Evolutionary conservation across 2,329 filamentous ascomycete species (phyloP).

Genomic region (Coleophoma crateriformis): DNA sequence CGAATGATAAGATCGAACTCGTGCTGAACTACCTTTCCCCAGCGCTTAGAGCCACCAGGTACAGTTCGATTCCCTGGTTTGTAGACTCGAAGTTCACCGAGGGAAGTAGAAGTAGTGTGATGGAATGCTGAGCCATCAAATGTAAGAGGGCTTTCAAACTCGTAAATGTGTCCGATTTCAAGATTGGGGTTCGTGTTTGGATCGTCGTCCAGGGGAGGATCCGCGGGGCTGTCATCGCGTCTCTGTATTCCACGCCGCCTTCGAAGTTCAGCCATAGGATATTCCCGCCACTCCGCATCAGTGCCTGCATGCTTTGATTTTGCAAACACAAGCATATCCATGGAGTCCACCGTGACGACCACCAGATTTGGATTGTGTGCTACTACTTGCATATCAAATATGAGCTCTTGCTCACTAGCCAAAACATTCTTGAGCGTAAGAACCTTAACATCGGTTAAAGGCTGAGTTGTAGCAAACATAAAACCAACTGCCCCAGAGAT

Average conservation of each 20-base stretch:
- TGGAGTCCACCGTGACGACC: conserved; percentile 75
- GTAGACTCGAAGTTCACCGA: conserved; percentile 75
- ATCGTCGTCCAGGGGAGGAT: conserved; percentile 48
- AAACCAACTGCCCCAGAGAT: conserved; percentile 83
- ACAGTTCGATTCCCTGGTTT: conserved; percentile 87
- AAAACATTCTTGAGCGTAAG: conserved; percentile 82
- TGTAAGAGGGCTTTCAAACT: conserved; percentile 80
- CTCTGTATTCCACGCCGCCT: conserved; percentile 29
- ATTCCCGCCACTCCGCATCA: conserved; percentile 48
- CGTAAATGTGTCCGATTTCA: conserved; percentile 81
- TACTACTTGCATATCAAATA: conserved; percentile 84
- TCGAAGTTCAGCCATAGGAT: conserved; percentile 22
- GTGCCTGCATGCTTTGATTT: conserved; percentile 85
- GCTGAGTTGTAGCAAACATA: conserved; percentile 86
- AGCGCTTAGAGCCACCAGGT: conserved; percentile 73
- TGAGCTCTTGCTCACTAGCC: conserved; percentile 89
- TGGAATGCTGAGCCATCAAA: conserved; percentile 91
- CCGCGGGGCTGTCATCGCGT: conserved; percentile 24
- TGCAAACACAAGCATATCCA: conserved; percentile 90
- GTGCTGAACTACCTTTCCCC: conserved; percentile 86
- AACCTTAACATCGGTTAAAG: conserved; percentile 73
- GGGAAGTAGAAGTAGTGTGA: conserved; percentile 63
- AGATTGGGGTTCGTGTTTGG: conserved; percentile 70
- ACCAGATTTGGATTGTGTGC: conserved; percentile 93
- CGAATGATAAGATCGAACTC: conserved; percentile 91